Evolutionary conservation across 805 yeast genomes (phyloP).

Genomic region (Spencermartinsiella europaea): DNA sequence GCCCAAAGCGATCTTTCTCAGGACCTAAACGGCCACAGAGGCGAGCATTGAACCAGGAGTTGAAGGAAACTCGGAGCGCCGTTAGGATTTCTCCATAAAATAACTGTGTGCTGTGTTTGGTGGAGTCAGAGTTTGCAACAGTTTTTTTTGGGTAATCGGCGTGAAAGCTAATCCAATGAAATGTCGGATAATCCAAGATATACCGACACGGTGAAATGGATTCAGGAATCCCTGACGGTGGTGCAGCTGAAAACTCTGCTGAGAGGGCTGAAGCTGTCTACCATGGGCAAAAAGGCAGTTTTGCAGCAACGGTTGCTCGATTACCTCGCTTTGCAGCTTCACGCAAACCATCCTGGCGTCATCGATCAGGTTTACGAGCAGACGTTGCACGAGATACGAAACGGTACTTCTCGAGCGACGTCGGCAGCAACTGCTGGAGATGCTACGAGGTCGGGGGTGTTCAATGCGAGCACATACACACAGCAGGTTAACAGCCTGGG

Average conservation of each 20-base stretch:
- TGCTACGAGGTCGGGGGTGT: no score
- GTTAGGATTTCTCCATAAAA: no score
- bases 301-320: slow-evolving; percentile 49
- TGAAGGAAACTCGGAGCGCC: no score
- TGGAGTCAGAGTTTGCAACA: no score
- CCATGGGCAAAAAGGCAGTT: slow-evolving; percentile 57
- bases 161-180: no score
- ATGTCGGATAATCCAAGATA: neutral
- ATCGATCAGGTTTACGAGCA: slow-evolving; percentile 33
- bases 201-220: neutral
- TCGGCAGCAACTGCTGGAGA: no score
- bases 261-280: slow-evolving; percentile 39
- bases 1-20: no score
- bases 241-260: slow-evolving; percentile 28
- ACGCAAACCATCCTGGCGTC: slow-evolving; percentile 42
- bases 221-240: slow-evolving; percentile 27
- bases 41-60: no score
- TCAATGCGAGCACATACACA: neutral
- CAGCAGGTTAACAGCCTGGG: slow-evolving; percentile 1
- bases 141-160: no score
- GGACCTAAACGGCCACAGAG: no score
- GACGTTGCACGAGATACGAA: neutral
- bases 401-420: slow-evolving; percentile 6
- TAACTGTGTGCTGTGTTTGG: no score
- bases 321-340: slow-evolving; percentile 37